Evolutionary conservation across 1,139 yeast species (phyloP), one percentile per base, ranked within the genome.

Genomic region (Zygoascus hellenicus): DNA sequence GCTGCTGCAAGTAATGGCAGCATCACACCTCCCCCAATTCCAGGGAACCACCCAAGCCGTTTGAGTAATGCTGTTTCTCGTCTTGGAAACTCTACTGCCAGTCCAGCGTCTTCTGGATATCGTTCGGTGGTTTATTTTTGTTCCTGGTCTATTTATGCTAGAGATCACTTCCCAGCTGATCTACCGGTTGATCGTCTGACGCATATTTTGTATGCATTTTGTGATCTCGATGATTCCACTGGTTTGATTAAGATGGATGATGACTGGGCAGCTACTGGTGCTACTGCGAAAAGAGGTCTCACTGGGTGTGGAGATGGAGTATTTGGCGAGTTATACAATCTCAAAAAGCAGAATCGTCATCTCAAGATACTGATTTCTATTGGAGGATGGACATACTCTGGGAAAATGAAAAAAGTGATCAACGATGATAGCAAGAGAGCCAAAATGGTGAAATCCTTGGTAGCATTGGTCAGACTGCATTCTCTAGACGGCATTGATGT

Each of bases 401-500:
- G 68, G 0, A 65, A 68, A 6, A 83, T 89, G 58, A 71, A 69
- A 10, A 65, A 66, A 1, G 72, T 82, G 6, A 71, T 77, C 5
- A 55, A 61, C 1, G 68, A 71, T 41, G 58, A 63, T 0, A 49
- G 47, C 1, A 75, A 69, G 47, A 52, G 81, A 6, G 60, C 61
- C 1, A 62, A 45, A 0, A 88, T 90, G 63, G 77, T 80, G 2
- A 50, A 59, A 1, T 70, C 83, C 1, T 69, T 81, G 0, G 70
- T 76, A 1, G 64, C 65, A 0, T 64, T 77, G 30, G 70, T 87
- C 58, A 54, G 65, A 2, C 66, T 71, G 45, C 75, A 79, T 58
- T 83, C 86, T 0, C 80, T 92, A 58, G 97, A 92, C 62, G 97
- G 98, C 0, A 70, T 92, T 44, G 98, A 92, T 63, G 68, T 92